A percentile compares a stretch with the other conserved stretches of the same genome.
phyloP scores from a whole-genome alignment of 371 early-diverging fungal species.

The Mucor irregularis region DNA sequence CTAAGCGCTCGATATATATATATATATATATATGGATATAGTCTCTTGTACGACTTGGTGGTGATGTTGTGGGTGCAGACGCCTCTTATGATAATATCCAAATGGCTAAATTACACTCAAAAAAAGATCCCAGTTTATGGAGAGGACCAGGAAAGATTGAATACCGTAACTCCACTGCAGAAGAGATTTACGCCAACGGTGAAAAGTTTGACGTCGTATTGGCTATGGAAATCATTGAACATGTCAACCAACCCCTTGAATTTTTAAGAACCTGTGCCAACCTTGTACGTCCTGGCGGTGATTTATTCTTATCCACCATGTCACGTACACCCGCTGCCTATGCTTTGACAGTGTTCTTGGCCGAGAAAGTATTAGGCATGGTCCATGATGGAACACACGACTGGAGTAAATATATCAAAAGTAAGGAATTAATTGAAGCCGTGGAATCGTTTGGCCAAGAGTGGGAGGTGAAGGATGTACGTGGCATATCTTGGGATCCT shows the following conservation, averaged over 20 bases:
- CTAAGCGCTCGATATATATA: no score
- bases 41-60: slow-evolving; percentile 85
- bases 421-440: slow-evolving; percentile 23
- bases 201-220: slow-evolving; percentile 80
- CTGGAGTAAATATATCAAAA: slow-evolving; percentile 77
- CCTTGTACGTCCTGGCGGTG: slow-evolving; percentile 69
- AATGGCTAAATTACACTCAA: slow-evolving; percentile 78
- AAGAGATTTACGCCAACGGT: slow-evolving; percentile 59
- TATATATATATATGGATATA: slow-evolving; percentile 16
- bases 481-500: slow-evolving; percentile 52
- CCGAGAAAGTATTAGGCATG: slow-evolving; percentile 79
- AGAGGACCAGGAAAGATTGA: slow-evolving; percentile 58
- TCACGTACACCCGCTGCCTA: slow-evolving; percentile 80
- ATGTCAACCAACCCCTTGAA: slow-evolving; percentile 74
- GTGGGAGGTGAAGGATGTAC: slow-evolving; percentile 46
- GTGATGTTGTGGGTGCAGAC: slow-evolving; percentile 80
- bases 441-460: slow-evolving; percentile 36
- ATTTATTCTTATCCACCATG: slow-evolving; percentile 88
- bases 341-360: slow-evolving; percentile 79
- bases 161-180: slow-evolving; percentile 73
- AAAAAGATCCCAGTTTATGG: slow-evolving; percentile 60
- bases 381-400: slow-evolving; percentile 91
- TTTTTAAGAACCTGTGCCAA: slow-evolving; percentile 71
- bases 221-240: slow-evolving; percentile 93
- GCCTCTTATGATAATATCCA: slow-evolving; percentile 82